Evolutionary conservation across 495 filamentous ascomycete species (phyloP).

Genomic region (Aspergillus campestris): DNA sequence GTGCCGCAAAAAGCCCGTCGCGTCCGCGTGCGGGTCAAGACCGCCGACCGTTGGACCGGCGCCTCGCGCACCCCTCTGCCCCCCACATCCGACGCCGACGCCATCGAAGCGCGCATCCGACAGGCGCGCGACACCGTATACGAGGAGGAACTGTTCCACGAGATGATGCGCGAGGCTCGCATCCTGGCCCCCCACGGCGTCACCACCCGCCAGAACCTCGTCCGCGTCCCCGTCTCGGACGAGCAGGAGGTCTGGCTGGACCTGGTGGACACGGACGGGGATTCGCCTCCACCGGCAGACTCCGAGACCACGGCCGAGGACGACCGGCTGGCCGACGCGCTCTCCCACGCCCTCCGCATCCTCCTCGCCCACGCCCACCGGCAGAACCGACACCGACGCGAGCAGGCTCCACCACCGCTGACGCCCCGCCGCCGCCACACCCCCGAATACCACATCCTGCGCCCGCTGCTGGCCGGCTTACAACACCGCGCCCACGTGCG

Average conservation of each 20-base stretch:
- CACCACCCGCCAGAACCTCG: constrained; percentile 46
- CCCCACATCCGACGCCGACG: constrained; percentile 18
- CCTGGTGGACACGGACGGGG: constrained; percentile 50
- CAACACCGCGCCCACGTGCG: constrained; percentile 45
- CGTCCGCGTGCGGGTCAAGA: constrained; percentile 53
- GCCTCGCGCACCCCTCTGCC: constrained; percentile 32
- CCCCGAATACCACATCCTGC: constrained; percentile 53
- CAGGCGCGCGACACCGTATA: constrained; percentile 83
- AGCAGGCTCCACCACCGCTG: constrained; percentile 52
- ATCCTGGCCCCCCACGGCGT: constrained; percentile 57
- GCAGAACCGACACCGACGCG: constrained; percentile 54
- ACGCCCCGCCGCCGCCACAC: constrained; percentile 37
- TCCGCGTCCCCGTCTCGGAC: constrained; percentile 47
- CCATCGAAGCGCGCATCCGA: constrained; percentile 58
- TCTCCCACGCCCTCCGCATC: constrained; percentile 54
- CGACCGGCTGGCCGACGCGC: constrained; percentile 42
- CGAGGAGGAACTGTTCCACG: constrained; percentile 90
- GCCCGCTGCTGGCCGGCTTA: constrained; percentile 55
- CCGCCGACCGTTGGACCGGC: constrained; percentile 31
- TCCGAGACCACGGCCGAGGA: constrained; percentile 11
- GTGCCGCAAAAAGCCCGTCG: constrained; percentile 46
- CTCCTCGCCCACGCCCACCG: constrained; percentile 66
- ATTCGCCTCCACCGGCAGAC: constrained; percentile 4
- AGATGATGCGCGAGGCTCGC: constrained; percentile 74
- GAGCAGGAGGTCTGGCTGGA: constrained; percentile 54